Base-by-base conservation (phyloP, 805 yeast genomes). In the Kazachstania bromeliacearum region DNA sequence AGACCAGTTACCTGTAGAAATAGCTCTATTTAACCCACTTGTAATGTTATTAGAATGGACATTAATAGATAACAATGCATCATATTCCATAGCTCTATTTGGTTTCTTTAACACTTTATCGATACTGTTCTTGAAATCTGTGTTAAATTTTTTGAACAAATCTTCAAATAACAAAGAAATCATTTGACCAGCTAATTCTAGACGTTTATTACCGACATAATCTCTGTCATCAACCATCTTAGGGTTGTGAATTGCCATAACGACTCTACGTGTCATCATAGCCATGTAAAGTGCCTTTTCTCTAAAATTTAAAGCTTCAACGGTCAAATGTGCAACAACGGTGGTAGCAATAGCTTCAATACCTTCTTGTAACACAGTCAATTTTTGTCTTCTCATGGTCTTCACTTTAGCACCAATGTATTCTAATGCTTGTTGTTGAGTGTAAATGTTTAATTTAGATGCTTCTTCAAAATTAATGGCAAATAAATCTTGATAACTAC, bases 1-100 rank as follows among this genome's bases (percentile, higher is more conserved):
- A 2, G 96, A 85, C 99, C 99, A 92, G 60, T 92, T 92, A 49
- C 99, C 99, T 0, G 99, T 92, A 12, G 97, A 88, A 33, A 92
- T 92, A 30, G 99, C 96, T 53, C 97, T 73, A 57, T 87, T 88
- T 60, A 92, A 67, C 21, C 98, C 98, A 55, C 82, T 81, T 10
- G 98, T 85, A 46, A 92, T 88, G 53, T 88, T 87, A 51, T 84
- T 84, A 4, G 95, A 82, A 58, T 89, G 96, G 35, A 87, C 85
- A 46, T 85, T 82, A 55, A 92, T 85, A 39, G 85, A 82, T 42
- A 89, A 62, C 31, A 89, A 66, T 0, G 98, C 97, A 62, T 92
- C 96, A 53, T 89, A 92, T 56, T 89, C 97, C 41, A 84, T 82
- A 1, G 96, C 89, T 47, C 97, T 73, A 53, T 89, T 85, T 19